Percentiles rank a stretch among this genome's conserved stretches.
Evolutionary conservation across 257 asterid species (phyloP).

Genomic region (Coffea eugenioides): DNA sequence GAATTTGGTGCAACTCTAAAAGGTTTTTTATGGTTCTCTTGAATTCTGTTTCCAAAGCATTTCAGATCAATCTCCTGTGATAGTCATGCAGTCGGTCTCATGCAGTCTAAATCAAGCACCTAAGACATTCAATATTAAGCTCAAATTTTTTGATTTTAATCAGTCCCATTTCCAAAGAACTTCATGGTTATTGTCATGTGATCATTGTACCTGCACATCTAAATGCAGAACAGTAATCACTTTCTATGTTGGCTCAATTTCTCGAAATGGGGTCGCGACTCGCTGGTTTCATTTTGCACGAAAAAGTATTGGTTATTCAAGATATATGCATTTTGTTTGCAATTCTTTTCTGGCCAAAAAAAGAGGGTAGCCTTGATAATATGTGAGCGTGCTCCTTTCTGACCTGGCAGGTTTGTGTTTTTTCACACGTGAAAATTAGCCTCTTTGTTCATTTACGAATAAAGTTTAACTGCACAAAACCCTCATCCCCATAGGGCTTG

Average conservation of each 20-base stretch:
- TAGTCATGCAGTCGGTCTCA: neutral
- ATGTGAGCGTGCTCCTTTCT: neutral
- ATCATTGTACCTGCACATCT: neutral
- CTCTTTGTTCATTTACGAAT: too few relatives aligned
- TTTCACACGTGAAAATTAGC: neutral
- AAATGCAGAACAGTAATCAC: too few relatives aligned
- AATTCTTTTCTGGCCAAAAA: neutral
- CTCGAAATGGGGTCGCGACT: neutral
- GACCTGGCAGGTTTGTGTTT: neutral
- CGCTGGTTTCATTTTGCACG: neutral
- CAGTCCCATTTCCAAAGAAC: neutral
- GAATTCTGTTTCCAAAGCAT: neutral
- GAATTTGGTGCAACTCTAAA: neutral
- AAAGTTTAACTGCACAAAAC: neutral
- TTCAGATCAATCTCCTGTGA: neutral
- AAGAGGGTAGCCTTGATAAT: neutral
- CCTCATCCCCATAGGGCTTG: neutral
- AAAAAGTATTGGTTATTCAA: neutral
- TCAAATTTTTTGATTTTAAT: too few relatives aligned
- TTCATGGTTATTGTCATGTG: neutral
- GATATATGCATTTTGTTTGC: neutral
- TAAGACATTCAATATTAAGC: neutral
- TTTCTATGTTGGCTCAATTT: neutral
- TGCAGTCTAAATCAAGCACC: neutral
- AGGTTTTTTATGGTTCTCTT: neutral